Base-by-base conservation (phyloP, 495 filamentous ascomycete genomes). In the Delitschia confertaspora region DNA sequence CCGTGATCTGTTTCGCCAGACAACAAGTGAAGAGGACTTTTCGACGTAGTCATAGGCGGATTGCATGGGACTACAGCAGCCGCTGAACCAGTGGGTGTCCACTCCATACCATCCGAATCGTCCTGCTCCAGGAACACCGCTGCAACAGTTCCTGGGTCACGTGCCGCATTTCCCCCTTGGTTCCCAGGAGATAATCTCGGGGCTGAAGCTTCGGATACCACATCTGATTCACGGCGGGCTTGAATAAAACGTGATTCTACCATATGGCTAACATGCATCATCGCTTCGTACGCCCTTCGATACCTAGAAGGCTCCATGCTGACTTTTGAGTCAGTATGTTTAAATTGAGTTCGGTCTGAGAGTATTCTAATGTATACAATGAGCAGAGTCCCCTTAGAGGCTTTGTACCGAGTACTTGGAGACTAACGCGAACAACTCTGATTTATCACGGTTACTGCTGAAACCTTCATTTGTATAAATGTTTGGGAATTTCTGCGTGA, bases 71-170 rank as follows among this genome's bases (percentile, higher is more conserved):
- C 30, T 17, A 47, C 39, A 32, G 42, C 41, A 22, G 42, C 43
- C 4, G 18, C 34, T 9, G 33, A 33, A 13, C 34, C 53, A 6
- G 42, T 56, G 8, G 52, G 47, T 25, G 41, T 43, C 53, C 53
- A 56, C 37, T 56, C 53, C 53, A 56, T 56, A 16, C 47, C 49
- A 45, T 56, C 53, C 7, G 53, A 34, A 33, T 56, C 53, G 25
- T 51, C 39, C 10, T 46, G 27, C 9, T 38, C 45, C 18, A 29
- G 20, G 8, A 26, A 6, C 6, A 13, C 10, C 7, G 7, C 18
- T 8, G 30, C 6, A 11, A 3, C 25, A 7, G 9, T 29, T 2
- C 11, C 33, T 14, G 2, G 21, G 10, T 13, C 21, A 13, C 18
- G 11, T 14, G 2, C 22, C 7, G 18, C 22, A 1, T 7, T 4